Conservation (phyloP, 2,329 filamentous ascomycete species). For the Knufia petricola region DNA sequence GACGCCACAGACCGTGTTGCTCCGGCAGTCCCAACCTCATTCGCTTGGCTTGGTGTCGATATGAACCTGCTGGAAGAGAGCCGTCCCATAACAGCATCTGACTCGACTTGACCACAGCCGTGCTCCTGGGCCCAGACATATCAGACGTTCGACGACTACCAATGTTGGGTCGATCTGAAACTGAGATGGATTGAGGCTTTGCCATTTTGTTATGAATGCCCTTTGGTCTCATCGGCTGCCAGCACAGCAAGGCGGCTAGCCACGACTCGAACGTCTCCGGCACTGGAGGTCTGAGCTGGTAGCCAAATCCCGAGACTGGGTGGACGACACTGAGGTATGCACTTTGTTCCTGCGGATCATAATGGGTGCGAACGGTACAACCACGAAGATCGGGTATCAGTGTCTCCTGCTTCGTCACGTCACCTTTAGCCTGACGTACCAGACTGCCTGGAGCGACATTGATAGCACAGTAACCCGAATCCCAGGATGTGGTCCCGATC, state of each 20-base stretch:
- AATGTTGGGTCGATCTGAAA: constrained; percentile 33
- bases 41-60: constrained; percentile 7
- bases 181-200: constrained; percentile 38
- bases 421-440: constrained; percentile 43
- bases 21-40: not conserved
- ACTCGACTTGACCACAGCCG: constrained; percentile 88
- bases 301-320: constrained; percentile 38
- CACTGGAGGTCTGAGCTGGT: constrained; percentile 40
- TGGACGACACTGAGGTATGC: constrained; percentile 41
- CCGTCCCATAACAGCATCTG: constrained; percentile 89
- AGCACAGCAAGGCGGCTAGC: constrained; percentile 43
- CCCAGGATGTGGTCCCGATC: constrained; percentile 35
- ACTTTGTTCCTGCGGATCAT: constrained; percentile 36
- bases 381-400: constrained; percentile 41
- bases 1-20: constrained; percentile 53
- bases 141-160: constrained; percentile 39
- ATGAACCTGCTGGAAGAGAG: constrained; percentile 27
- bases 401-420: constrained; percentile 38
- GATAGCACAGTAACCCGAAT: constrained; percentile 43
- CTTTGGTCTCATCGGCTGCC: constrained; percentile 42
- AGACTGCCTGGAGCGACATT: constrained; percentile 42
- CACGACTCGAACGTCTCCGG: constrained; percentile 44
- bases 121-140: constrained; percentile 52
- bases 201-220: constrained; percentile 43
- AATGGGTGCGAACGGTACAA: constrained; percentile 40